Percentiles rank a stretch among this genome's conserved stretches.
These are phyloP conservation scores for Gynostemma pentaphyllum DNA, from an alignment of 306 rosid species.

Conservation along the genomic window DNA sequence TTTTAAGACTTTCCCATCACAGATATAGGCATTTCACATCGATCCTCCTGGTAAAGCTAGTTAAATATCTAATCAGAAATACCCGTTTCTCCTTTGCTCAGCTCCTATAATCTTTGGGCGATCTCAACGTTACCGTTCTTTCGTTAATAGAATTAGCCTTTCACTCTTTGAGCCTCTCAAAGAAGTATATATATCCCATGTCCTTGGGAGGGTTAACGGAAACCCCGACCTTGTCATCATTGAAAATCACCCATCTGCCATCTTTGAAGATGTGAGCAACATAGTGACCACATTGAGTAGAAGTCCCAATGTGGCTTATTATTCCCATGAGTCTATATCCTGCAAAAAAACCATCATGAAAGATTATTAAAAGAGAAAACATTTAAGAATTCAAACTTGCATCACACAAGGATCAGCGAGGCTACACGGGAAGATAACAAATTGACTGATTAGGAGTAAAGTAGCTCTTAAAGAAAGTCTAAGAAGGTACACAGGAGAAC, in stretches of 20 bases:
- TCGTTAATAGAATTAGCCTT: background rate
- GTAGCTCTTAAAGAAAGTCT: no score
- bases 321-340: conserved; percentile 76
- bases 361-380: background rate
- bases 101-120: background rate
- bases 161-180: conserved; percentile 51
- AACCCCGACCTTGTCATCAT: conserved; percentile 83
- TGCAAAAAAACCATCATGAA: conserved; percentile 22
- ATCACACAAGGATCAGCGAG: background rate
- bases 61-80: background rate
- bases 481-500: background rate
- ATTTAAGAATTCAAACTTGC: background rate
- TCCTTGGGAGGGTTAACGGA: conserved; percentile 92
- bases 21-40: no score
- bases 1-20: background rate
- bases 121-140: background rate
- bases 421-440: background rate
- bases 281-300: conserved; percentile 91
- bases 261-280: conserved; percentile 85
- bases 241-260: conserved; percentile 90
- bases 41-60: background rate
- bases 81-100: background rate
- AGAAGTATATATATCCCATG: conserved; percentile 93
- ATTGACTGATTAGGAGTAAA: background rate
- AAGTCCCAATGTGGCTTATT: conserved; percentile 91